phyloP scores from a whole-genome alignment of 2,329 filamentous ascomycete genomes.

The Ophiognomonia clavigignenti-juglandacearum region DNA sequence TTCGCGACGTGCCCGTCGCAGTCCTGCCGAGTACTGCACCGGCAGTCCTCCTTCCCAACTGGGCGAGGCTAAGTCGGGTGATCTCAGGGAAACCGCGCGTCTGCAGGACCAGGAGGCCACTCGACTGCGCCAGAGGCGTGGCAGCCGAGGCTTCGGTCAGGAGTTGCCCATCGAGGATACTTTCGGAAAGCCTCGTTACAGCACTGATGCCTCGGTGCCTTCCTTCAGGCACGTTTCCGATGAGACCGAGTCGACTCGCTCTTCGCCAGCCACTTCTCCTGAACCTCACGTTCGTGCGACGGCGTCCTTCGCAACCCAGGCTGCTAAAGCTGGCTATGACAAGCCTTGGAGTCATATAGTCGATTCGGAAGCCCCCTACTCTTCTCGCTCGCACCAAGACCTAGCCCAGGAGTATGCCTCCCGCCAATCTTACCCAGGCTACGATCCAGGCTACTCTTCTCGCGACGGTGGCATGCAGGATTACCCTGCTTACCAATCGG shows the following conservation, averaged over 20 bases:
- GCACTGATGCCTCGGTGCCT: background rate
- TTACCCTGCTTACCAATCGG: conserved; percentile 1
- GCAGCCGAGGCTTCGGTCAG: background rate
- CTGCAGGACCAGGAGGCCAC: background rate
- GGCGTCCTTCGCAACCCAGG: background rate
- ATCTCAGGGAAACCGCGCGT: background rate
- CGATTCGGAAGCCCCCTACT: background rate
- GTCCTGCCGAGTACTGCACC: conserved; percentile 12
- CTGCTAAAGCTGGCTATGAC: background rate
- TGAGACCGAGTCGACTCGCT: background rate
- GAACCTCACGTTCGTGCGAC: background rate
- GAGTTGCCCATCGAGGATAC: background rate
- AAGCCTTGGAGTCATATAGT: background rate
- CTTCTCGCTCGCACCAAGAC: background rate
- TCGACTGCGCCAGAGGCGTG: background rate
- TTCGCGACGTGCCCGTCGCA: conserved; percentile 6
- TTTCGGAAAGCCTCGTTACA: background rate
- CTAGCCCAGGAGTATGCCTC: background rate
- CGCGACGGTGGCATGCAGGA: background rate
- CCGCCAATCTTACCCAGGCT: background rate
- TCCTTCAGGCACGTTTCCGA: background rate
- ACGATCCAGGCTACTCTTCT: background rate
- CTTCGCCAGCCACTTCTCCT: conserved; percentile 4
- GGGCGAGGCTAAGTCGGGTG: background rate
- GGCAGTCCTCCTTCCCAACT: conserved; percentile 12